Base-by-base conservation (phyloP, 2,329 filamentous ascomycete species). In the Trichoderma polysporum region DNA sequence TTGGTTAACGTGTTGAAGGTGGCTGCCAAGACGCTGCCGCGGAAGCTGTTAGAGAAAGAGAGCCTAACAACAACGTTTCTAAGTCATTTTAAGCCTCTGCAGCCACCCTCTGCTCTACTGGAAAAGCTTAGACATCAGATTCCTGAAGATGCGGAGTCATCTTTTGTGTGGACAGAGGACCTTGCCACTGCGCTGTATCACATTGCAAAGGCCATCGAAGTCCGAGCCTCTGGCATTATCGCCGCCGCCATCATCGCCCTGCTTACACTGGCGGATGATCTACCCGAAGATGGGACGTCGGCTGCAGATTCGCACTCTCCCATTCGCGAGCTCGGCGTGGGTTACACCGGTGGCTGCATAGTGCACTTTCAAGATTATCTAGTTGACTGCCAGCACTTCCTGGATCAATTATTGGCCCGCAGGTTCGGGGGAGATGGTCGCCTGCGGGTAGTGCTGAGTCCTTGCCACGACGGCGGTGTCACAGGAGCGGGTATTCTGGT, bases 341-440 rank as follows among this genome's bases (percentile, higher is more conserved):
- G 91, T 1, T 94, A 92, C 74, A 93, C 91, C 0, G 91, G 91
- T 35, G 90, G 91, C 7, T 93, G 91, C 73, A 94, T 94, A 68
- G 86, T 88, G n/a, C 88, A 91, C 73, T 93, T 93, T 73, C 91
- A 91, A 56, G 85, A 91, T 71, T 93, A 92, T 77, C 81, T 91
- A 49, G 78, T 81, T 52, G 89, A 90, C 72, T 92, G 90, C 70
- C 90, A 93, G 76, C 73, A 78, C 15, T 91, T 91, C 73, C 82
- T 94, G 58, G 88, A 92, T 72, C 74, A 77, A 25, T 79, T 88
- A 12, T 71, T 88, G 61, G 63, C 57, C 6, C 74, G 65, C 62
- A 72, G 73, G 31, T 75, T 74, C 25, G 76, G 74, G 5, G 59
- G 66, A 2, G 49, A 54, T 6, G 71, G 73, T n/a, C 78, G 79